Conservation (phyloP, 495 filamentous ascomycete genomes). For the Tuber borchii region DNA sequence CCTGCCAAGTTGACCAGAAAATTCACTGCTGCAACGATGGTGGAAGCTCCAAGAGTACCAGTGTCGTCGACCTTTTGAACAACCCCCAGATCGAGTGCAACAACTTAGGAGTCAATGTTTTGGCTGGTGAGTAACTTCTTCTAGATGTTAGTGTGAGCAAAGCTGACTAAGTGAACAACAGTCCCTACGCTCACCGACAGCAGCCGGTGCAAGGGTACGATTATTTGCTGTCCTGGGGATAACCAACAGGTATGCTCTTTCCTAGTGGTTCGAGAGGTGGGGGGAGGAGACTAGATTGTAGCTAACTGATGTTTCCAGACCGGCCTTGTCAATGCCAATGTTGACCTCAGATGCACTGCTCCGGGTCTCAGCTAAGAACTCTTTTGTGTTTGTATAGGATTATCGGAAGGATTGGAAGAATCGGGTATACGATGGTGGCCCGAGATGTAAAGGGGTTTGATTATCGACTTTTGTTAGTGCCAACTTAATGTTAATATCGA, state of each 20-base stretch:
- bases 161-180: background rate
- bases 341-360: background rate
- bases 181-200: too few species aligned
- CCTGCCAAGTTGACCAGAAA: background rate
- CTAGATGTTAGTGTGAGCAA: background rate
- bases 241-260: background rate
- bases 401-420: background rate
- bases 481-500: background rate
- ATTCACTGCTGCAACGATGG: background rate
- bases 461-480: background rate
- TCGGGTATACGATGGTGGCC: background rate
- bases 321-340: background rate
- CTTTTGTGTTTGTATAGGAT: background rate
- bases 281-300: background rate
- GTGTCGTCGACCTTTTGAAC: background rate
- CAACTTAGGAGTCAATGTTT: background rate
- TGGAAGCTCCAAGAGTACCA: fast-evolving
- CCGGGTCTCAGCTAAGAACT: background rate
- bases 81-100: background rate
- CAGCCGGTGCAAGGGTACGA: background rate
- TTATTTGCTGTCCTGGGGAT: background rate
- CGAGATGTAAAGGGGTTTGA: background rate
- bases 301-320: background rate
- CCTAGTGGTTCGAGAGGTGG: background rate
- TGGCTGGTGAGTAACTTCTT: background rate